phyloP scores from a whole-genome alignment of 192 early-diverging fungal species.

The Backusella morwellensis region DNA sequence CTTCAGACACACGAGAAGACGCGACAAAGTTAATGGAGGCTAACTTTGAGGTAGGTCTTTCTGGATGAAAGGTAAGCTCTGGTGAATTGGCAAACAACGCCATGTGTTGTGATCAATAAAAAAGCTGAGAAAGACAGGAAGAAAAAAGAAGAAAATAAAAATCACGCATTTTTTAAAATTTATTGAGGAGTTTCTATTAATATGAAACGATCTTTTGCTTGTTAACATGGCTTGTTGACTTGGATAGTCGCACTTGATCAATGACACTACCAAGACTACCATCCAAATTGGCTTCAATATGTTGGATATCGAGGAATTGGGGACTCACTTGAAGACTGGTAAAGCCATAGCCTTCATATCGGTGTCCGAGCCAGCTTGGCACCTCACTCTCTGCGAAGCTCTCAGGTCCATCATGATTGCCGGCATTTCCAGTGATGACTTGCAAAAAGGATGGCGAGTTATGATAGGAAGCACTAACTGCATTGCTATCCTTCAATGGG shows the following conservation, averaged over 20 bases:
- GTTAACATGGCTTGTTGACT: slow-evolving; percentile 13
- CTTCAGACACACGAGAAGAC: slow-evolving; percentile 20
- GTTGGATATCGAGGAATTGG: slow-evolving; percentile 14
- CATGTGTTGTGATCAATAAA: slow-evolving; percentile 12
- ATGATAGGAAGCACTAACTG: slow-evolving; percentile 11
- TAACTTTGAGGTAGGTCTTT: slow-evolving; percentile 1
- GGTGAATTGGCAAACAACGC: slow-evolving; percentile 26
- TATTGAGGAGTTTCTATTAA: not conserved
- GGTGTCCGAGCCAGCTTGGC: slow-evolving; percentile 17
- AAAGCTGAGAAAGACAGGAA: not conserved
- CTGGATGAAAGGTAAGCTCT: slow-evolving; percentile 1
- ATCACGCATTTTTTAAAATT: not conserved
- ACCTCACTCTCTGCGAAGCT: not conserved
- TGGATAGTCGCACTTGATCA: slow-evolving; percentile 27
- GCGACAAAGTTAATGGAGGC: slow-evolving; percentile 29
- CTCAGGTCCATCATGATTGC: slow-evolving; percentile 23
- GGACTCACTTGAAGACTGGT: slow-evolving; percentile 1
- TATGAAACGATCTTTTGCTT: slow-evolving; percentile 5
- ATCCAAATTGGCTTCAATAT: slow-evolving; percentile 12
- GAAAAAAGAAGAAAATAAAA: not conserved
- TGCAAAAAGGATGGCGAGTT: slow-evolving; percentile 24
- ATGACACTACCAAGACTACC: not conserved
- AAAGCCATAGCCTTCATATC: slow-evolving; percentile 21
- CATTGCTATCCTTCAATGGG: slow-evolving; percentile 1
- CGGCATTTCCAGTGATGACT: slow-evolving; percentile 18